Evolutionary conservation across 345 rosid genomes (phyloP), one percentile per base, ranked within the genome.

Genomic region (Populus simonii): DNA sequence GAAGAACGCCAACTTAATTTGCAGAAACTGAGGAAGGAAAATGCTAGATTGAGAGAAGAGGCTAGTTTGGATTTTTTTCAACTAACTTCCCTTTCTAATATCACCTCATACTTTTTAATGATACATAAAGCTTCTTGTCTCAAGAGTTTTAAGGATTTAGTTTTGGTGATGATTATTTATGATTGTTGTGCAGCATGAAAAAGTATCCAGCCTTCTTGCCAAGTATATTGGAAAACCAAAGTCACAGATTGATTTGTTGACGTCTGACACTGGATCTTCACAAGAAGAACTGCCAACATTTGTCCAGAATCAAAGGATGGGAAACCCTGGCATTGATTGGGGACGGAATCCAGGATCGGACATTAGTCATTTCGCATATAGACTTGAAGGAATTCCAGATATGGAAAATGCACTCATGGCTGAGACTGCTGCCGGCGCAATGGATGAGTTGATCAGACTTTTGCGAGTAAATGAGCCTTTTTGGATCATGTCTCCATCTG

Each of bases 371-470:
- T 57, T 74, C 49, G 68, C 79, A 18, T 66, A 22, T 31, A 68
- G 70, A 8, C 43, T 45, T 33, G 43, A 47, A 41, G 71, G 79
- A 77, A 72, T 83, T 6, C 63, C 85, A 7, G 84, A 79, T 0
- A 41, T 78, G 80, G 94, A 92, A 36, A 84, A 80, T 78, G 41
- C 47, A 7, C 23, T 76, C 31, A 82, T 88, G 84, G 33, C 72
- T n/a, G 84, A 88, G 80, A 83, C 79, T 18, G 93, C 91, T 4
- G 71, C 84, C 23, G 51, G 12, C 61, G 96, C 94, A 23, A 66
- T 83, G 74, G 90, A 89, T 23, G 97, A 94, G 76, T 70, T 94
- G 53, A 74, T 85, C 6, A 85, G 69, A 76, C 85, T 92, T 36
- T 23, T 89, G 73, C 71, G 55, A 8, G 51, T 72, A 16, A 73